Evolutionary conservation across 192 early-diverging fungal genomes (phyloP), one percentile per base, ranked within the genome.

Genomic region (Coemansia reversa): DNA sequence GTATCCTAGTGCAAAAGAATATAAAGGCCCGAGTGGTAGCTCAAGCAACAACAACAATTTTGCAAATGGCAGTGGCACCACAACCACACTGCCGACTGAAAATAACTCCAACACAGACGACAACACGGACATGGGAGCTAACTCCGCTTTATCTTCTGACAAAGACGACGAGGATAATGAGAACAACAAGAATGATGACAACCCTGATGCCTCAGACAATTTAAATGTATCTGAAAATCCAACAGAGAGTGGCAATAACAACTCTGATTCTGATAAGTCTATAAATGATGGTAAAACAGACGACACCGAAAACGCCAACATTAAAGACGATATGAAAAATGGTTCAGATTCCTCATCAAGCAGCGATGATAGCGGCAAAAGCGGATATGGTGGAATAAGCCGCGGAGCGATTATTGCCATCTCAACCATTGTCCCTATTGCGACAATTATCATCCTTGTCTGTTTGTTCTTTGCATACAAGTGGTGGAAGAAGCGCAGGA

Each of bases 401-500:
- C 69, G 70, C 39, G 62, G 63, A 6, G 75, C 75, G 0, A 68
- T 55, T 42, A 78, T 78, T 39, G 55, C 63, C 2, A 59, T 79
- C 16, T 63, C 71, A 9, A 70, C 62, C 0, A 52, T 63, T 16
- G 71, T 79, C 12, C 71, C 76, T 5, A 50, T 67, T 14, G 71
- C 28, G 2, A 70, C 71, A 16, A 74, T 79, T 28, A 18, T 58
- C 4, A 70, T 79, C 51, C 52, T 79, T 16, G 35, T 70, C 0
- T 64, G 53, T 7, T 30, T 79, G 61, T 79, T 70, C 76, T 79
- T 74, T 62, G 29, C 47, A 27, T 66, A 74, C 71, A 62, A 61
- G 51, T 79, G 76, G 76, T 74, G 68, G 67, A 55, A 53, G 24
- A 63, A 62, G 45, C 66, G 71, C 53, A 64, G 49, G 39, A 74